A percentile compares a stretch with the other conserved stretches of the same genome.
phyloP scores from a whole-genome alignment of 176 grass and related monocot genomes.

The Chloris gayana region DNA sequence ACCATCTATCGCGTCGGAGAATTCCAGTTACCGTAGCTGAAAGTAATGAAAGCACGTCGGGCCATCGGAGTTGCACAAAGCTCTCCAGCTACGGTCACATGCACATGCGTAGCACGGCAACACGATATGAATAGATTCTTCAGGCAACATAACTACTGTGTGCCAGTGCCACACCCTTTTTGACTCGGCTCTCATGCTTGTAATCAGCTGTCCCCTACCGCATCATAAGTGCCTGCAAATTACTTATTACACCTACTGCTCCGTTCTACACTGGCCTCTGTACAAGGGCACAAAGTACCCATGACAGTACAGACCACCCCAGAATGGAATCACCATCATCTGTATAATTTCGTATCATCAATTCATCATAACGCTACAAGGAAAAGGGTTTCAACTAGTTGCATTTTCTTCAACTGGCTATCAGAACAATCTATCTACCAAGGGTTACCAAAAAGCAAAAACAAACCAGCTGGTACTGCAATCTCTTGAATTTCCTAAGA shows the following conservation, averaged over 20 bases:
- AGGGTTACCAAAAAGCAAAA: background rate
- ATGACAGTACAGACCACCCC: background rate
- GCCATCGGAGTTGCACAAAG: background rate
- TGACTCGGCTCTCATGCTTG: background rate
- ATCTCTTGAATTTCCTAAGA: background rate
- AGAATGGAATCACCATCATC: background rate
- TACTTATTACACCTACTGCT: conserved; percentile 14
- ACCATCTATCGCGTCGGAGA: background rate
- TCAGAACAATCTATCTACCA: background rate
- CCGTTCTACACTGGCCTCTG: background rate
- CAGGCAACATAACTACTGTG: background rate
- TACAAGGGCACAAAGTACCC: background rate
- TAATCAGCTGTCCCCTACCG: conserved; percentile 23
- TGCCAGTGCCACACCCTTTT: background rate
- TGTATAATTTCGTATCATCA: background rate
- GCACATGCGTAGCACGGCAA: conserved; percentile 25
- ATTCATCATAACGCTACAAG: too few relatives aligned
- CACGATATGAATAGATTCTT: conserved; percentile 8
- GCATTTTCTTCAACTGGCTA: background rate
- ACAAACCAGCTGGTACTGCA: background rate
- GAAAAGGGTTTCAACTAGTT: background rate
- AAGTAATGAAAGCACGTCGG: background rate
- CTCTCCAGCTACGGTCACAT: background rate
- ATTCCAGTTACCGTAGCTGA: background rate
- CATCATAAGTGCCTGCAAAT: conserved; percentile 25